Conservation (phyloP, 768 basidiomycete species). For the Kwoniella mangroviensis region DNA sequence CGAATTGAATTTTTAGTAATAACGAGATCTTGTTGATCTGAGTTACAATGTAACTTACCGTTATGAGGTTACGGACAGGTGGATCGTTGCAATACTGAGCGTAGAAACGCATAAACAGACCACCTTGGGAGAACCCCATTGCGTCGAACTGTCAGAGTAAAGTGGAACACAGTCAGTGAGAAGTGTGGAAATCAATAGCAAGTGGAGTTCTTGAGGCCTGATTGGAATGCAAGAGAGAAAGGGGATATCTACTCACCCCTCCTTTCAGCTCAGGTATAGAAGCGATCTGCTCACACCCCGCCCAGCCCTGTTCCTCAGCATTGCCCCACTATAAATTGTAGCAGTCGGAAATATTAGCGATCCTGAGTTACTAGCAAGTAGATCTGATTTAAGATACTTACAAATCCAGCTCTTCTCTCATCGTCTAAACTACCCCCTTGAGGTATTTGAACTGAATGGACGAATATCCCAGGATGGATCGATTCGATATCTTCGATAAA, state of each 20-base stretch:
- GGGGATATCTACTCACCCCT: constrained; percentile 30
- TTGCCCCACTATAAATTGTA: constrained; percentile 55
- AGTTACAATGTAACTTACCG: constrained; percentile 45
- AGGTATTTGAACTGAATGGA: constrained; percentile 56
- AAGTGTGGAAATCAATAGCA: no score
- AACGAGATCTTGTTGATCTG: neutral
- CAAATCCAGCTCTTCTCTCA: constrained; percentile 57
- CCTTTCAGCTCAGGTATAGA: constrained; percentile 48
- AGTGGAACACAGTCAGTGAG: no score
- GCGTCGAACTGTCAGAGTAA: constrained; percentile 55
- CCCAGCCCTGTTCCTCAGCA: constrained; percentile 50
- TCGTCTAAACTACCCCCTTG: constrained; percentile 46
- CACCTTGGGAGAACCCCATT: constrained; percentile 61
- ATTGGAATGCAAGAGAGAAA: no score
- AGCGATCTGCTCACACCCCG: constrained; percentile 53
- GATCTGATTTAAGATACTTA: constrained; percentile 12
- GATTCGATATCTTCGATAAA: constrained; percentile 55
- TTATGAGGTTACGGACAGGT: constrained; percentile 58
- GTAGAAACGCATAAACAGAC: constrained; percentile 58
- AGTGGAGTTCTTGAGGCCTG: no score
- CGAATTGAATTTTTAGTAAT: no score
- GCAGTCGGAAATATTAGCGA: constrained; percentile 12
- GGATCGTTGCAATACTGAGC: constrained; percentile 57
- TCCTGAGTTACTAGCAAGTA: neutral
- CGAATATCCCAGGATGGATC: constrained; percentile 53